phyloP scores from a whole-genome alignment of 192 early-diverging fungal species.

The Lobosporangium transversale region DNA sequence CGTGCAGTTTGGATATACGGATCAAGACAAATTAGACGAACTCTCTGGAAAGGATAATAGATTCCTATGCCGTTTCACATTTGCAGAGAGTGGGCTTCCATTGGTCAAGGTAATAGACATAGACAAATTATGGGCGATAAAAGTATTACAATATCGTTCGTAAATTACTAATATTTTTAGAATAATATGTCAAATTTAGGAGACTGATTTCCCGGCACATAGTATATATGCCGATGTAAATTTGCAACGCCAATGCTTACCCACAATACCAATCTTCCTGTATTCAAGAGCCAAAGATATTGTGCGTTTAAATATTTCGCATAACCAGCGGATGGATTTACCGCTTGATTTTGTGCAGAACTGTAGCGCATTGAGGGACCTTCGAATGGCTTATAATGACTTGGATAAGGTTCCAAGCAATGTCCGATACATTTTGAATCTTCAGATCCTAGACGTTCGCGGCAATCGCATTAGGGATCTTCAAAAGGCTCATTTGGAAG shows the following conservation, averaged over 20 bases:
- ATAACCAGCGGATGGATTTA: constrained; percentile 83
- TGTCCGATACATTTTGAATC: constrained; percentile 67
- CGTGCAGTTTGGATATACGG: constrained; percentile 83
- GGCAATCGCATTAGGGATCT: constrained; percentile 79
- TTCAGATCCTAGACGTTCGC: constrained; percentile 81
- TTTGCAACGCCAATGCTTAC: constrained; percentile 75
- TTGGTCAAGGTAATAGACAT: constrained; percentile 53
- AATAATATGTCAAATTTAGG: constrained; percentile 22
- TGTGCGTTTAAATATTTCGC: constrained; percentile 79
- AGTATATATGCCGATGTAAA: constrained; percentile 70
- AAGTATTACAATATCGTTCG: too few relatives aligned
- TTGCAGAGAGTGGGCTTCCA: constrained; percentile 57
- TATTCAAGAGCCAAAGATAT: constrained; percentile 79
- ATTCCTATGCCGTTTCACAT: constrained; percentile 85
- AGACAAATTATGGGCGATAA: too few relatives aligned
- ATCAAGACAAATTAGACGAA: constrained; percentile 79
- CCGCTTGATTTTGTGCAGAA: constrained; percentile 86
- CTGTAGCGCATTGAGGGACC: constrained; percentile 70
- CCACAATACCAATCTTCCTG: constrained; percentile 83
- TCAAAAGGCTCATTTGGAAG: constrained; percentile 69
- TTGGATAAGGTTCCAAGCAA: constrained; percentile 75
- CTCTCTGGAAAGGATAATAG: constrained; percentile 88
- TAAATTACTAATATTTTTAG: not conserved
- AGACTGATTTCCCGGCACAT: constrained; percentile 53
- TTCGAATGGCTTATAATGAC: constrained; percentile 79